Evolutionary conservation across 75 land plant species (phyloP).

Genomic region (Picea glauca): DNA sequence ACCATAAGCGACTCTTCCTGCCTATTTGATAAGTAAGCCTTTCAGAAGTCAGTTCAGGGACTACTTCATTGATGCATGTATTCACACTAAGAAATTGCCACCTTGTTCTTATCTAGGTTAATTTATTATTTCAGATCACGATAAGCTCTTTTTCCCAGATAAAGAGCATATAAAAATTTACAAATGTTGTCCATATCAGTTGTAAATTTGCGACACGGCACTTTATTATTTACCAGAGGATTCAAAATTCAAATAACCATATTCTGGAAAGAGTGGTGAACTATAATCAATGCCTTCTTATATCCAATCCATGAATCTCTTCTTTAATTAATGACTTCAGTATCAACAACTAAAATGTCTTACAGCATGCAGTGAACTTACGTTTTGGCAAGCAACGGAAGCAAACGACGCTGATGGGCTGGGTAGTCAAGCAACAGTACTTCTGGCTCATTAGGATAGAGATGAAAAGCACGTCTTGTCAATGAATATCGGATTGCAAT

Average conservation of each 20-base stretch:
- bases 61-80: not conserved
- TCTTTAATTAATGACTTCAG: not conserved
- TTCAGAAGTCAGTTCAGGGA: not conserved
- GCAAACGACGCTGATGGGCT: conserved; percentile 81
- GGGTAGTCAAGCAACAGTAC: conserved; percentile 89
- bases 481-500: conserved; percentile 84
- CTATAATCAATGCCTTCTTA: not conserved
- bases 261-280: not conserved
- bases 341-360: not conserved
- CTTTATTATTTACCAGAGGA: not conserved
- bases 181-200: not conserved
- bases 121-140: not conserved
- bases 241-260: conserved; percentile 6
- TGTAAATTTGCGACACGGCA: not conserved
- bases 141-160: not conserved
- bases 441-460: conserved; percentile 61
- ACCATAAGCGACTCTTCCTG: not conserved
- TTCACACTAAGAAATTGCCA: not conserved
- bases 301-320: too few relatives aligned
- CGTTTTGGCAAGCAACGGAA: conserved; percentile 90
- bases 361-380: conserved; percentile 50
- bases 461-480: conserved; percentile 85
- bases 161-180: not conserved
- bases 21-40: not conserved
- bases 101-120: not conserved